Evolutionary conservation across 2,329 filamentous ascomycete species (phyloP), one percentile per base, ranked within the genome.

Genomic region (Calycina marina): DNA sequence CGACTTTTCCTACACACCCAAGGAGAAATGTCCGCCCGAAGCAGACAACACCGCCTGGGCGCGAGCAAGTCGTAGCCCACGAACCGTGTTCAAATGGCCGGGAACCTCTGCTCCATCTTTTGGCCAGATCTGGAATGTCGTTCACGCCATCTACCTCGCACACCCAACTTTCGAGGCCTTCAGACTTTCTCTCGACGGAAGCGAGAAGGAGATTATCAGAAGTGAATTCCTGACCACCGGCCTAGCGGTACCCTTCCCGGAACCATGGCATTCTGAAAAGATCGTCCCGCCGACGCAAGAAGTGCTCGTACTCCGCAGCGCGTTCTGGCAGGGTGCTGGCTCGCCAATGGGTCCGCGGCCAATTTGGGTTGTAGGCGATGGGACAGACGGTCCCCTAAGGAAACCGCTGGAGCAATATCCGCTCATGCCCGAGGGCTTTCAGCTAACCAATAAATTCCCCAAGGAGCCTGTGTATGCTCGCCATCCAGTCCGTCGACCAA

Each of bases 271-370:
- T 14, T 22, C 34, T 13, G 25, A 29, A 13, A 16, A 30, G 10
- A 29, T 35, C 6, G 16, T 38, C 4, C 26, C 8, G 20, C 8
- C 20, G 20, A 9, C 8, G 20, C 8, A 44, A 5, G 54, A 63
- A 35, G 42, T 70, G 20, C 41, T 73, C 15, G 48, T 72, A 28
- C 55, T 69, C 2, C 59, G 68, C 35, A 58, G 60, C 53, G 61
- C 72, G 18, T 79, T 80, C 59, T 80, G 75, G 74, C 75, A 79
- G 46, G 75, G 75, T 28, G 75, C 75, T 17, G 74, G 67, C 12
- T 77, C 73, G 1, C 76, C 76, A 5, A 67, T 77, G 35, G 76
- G 76, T 8, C 58, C 72, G 28, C 72, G 72, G 14, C 64, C 73
- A 2, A 62, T 65, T 37, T 78, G 75, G 75, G 61, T 35, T 4